These are phyloP conservation scores for Puccinia coronata DNA, from an alignment of 1,284 basidiomycete species.

Conservation along the genomic window DNA sequence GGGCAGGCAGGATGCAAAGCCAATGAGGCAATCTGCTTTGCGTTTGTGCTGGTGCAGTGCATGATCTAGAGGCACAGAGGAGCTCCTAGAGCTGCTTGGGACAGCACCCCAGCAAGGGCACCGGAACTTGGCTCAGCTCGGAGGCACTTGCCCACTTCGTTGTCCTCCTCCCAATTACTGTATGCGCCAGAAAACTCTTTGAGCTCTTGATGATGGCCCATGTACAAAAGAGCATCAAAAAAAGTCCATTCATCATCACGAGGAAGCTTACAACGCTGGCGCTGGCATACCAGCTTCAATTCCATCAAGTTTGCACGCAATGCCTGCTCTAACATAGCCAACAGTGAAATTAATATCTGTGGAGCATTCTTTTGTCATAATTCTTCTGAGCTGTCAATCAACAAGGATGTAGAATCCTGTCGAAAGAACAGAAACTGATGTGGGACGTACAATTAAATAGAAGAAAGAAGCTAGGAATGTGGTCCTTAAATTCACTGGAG, in stretches of 20 bases:
- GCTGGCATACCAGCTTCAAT: slow-evolving; percentile 82
- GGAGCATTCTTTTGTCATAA: slow-evolving; percentile 76
- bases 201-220: slow-evolving; percentile 65
- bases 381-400: slow-evolving; percentile 83
- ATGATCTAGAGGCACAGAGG: slow-evolving; percentile 60
- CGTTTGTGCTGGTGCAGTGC: slow-evolving; percentile 77
- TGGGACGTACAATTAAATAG: not conserved
- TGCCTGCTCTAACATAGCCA: slow-evolving; percentile 73
- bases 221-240: too few relatives aligned
- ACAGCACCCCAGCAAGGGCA: slow-evolving; percentile 53
- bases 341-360: slow-evolving; percentile 69
- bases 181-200: slow-evolving; percentile 53
- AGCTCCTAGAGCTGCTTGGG: slow-evolving; percentile 40
- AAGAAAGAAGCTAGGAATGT: slow-evolving; percentile 37
- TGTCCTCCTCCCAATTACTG: slow-evolving; percentile 72
- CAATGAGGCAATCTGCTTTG: slow-evolving; percentile 65
- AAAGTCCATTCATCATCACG: too few relatives aligned
- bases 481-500: slow-evolving; percentile 22
- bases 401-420: slow-evolving; percentile 74
- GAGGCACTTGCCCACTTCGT: slow-evolving; percentile 78
- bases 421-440: not conserved
- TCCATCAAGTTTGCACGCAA: slow-evolving; percentile 68
- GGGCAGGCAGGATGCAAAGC: slow-evolving; percentile 18
- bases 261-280: too few relatives aligned
- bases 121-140: slow-evolving; percentile 60